Evolutionary conservation across 2,329 filamentous ascomycete genomes (phyloP).

Genomic region (Neopestalotiopsis rosae): DNA sequence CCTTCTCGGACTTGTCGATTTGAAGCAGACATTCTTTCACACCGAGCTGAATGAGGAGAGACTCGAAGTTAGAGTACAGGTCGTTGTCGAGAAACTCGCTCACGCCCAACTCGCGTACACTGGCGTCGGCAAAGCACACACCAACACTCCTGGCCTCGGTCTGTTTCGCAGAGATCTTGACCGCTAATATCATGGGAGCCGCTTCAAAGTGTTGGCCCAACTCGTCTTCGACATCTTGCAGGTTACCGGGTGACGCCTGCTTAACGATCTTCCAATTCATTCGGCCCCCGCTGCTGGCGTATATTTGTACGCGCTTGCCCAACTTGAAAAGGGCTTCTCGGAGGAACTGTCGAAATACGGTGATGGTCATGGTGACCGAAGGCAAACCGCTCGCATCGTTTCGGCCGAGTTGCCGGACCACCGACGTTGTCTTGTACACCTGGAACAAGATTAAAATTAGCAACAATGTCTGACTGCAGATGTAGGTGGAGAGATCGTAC

Average conservation of each 20-base stretch:
- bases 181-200: conserved; percentile 91
- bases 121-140: conserved; percentile 97
- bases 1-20: conserved; percentile 77
- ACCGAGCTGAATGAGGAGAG: conserved; percentile 92
- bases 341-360: conserved; percentile 94
- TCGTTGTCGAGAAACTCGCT: conserved; percentile 99
- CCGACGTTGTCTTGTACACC: conserved; percentile 98
- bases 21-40: conserved; percentile 94
- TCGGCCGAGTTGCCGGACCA: conserved; percentile 86
- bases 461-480: not conserved
- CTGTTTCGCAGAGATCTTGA: conserved; percentile 90
- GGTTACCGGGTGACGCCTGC: conserved; percentile 91
- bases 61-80: conserved; percentile 96
- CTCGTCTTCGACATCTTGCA: conserved; percentile 97
- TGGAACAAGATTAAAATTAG: conserved; percentile 34
- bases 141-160: conserved; percentile 85
- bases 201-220: conserved; percentile 85
- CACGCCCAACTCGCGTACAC: conserved; percentile 91
- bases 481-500: conserved; percentile 45
- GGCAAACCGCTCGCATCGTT: conserved; percentile 83
- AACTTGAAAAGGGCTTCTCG: conserved; percentile 91
- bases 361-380: conserved; percentile 94
- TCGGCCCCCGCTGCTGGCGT: conserved; percentile 74
- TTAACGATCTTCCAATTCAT: conserved; percentile 94
- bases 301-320: conserved; percentile 91